Conservation (phyloP, 75 land plant genomes). For the Gnetum montanum region DNA sequence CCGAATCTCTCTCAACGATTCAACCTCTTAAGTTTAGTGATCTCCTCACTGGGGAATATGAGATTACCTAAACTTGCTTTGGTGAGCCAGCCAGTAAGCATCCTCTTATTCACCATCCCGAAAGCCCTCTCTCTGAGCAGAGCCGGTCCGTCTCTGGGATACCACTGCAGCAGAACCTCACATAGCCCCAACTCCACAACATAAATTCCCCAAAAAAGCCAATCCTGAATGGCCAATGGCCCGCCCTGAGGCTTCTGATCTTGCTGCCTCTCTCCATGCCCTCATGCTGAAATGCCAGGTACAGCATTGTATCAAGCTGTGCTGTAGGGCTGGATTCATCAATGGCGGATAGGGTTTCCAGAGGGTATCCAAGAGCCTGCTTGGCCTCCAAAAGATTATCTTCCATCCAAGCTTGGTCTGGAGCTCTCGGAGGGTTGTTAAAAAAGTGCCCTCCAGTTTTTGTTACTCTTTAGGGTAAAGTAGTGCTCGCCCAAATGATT, state of each 20-base stretch:
- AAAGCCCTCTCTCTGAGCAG: constrained; percentile 84
- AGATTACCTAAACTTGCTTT: constrained; percentile 78
- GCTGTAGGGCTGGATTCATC: constrained; percentile 62
- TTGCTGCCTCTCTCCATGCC: constrained; percentile 30
- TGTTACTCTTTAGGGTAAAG: too few relatives aligned
- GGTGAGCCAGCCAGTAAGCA: constrained; percentile 62
- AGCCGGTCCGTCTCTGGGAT: constrained; percentile 72
- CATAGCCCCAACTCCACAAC: constrained; percentile 67
- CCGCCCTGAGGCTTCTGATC: constrained; percentile 47
- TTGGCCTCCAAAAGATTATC: constrained; percentile 80
- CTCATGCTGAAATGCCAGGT: constrained; percentile 81
- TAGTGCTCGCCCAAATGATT: too few relatives aligned
- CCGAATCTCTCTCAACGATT: too few relatives aligned
- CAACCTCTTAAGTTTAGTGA: constrained; percentile 43
- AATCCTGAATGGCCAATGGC: constrained; percentile 88
- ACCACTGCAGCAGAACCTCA: constrained; percentile 78
- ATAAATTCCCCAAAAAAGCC: constrained; percentile 72
- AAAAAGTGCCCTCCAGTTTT: too few relatives aligned
- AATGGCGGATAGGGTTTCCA: constrained; percentile 36
- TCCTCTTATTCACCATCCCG: constrained; percentile 66
- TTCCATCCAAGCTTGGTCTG: constrained; percentile 77
- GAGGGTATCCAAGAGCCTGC: constrained; percentile 77
- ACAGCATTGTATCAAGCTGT: constrained; percentile 75
- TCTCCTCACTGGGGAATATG: constrained; percentile 68
- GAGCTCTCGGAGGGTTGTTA: constrained; percentile 44